Evolutionary conservation across 2,329 filamentous ascomycete species (phyloP).

Genomic region (Diaporthe vexans): DNA sequence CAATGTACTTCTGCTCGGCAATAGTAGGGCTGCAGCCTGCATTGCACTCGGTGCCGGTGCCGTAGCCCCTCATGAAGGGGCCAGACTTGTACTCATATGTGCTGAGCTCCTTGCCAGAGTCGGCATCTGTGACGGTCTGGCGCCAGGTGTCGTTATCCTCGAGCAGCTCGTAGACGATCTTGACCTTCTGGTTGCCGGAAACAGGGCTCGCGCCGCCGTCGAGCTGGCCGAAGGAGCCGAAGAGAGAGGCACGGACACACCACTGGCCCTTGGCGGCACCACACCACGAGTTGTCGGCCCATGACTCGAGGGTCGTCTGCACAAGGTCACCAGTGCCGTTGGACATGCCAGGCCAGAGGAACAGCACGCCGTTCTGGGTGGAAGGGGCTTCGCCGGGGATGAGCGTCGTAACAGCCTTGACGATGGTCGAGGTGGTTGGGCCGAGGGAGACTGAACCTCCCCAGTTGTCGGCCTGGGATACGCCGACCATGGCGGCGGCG

Average conservation of each 20-base stretch:
- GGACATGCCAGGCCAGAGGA: constrained; percentile 60
- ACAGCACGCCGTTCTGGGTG: constrained; percentile 54
- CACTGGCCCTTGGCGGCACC: constrained; percentile 54
- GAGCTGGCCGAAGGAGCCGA: constrained; percentile 57
- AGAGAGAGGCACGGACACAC: constrained; percentile 56
- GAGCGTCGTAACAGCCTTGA: constrained; percentile 56
- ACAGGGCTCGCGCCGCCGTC: constrained; percentile 44
- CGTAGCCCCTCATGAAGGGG: constrained; percentile 54
- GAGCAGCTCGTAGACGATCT: constrained; percentile 47
- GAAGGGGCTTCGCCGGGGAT: constrained; percentile 55
- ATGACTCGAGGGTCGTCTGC: constrained; percentile 58
- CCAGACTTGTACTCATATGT: constrained; percentile 52
- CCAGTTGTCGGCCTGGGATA: constrained; percentile 16
- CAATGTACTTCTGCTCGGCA: constrained; percentile 54
- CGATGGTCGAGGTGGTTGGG: constrained; percentile 46
- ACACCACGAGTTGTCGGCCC: constrained; percentile 57
- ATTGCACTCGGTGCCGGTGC: constrained; percentile 59
- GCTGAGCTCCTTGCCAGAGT: constrained; percentile 51
- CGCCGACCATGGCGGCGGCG: neutral
- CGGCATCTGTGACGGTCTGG: constrained; percentile 52
- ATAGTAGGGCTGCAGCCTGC: constrained; percentile 55
- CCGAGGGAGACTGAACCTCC: constrained; percentile 39
- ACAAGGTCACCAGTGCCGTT: constrained; percentile 60
- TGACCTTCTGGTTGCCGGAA: constrained; percentile 14
- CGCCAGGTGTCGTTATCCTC: constrained; percentile 45